A percentile compares a stretch with the other conserved stretches of the same genome.
Conservation (phyloP, 768 basidiomycete species). For the Leccinum imitatum region DNA sequence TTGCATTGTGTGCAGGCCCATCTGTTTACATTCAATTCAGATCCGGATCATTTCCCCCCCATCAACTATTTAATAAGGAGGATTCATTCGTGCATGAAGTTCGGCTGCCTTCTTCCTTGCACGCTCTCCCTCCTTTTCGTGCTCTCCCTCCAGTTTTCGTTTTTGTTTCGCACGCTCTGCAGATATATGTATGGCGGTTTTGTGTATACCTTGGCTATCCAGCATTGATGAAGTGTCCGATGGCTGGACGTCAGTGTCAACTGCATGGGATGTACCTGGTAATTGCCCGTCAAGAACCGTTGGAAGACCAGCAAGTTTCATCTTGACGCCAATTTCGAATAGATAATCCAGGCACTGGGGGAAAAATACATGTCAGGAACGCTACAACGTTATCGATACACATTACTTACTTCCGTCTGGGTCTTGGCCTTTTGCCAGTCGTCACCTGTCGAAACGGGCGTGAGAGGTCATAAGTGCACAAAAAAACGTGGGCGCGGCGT, state of each 20-base stretch:
- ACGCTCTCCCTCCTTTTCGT: no score
- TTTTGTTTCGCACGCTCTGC: no score
- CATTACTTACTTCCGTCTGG: constrained; percentile 65
- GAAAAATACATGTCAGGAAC: background rate
- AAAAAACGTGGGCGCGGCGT: constrained; percentile 13
- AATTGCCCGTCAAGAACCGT: constrained; percentile 35
- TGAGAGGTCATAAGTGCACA: constrained; percentile 7
- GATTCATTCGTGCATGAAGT: no score
- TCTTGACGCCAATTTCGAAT: constrained; percentile 84
- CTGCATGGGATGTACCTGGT: no score
- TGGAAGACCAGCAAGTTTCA: constrained; percentile 63
- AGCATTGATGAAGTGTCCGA: no score
- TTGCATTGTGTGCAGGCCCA: background rate
- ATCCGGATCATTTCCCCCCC: background rate
- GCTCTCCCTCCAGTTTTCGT: no score
- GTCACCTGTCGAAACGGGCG: constrained; percentile 37
- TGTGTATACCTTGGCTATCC: no score
- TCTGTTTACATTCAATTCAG: constrained; percentile 3
- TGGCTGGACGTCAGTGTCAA: no score
- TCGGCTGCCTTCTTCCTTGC: no score
- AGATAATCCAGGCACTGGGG: constrained; percentile 83
- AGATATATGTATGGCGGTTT: no score
- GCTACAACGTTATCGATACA: background rate
- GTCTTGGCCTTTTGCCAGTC: constrained; percentile 91
- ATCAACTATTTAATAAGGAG: constrained; percentile 14